phyloP scores from a whole-genome alignment of 805 yeast species.

The Spencermartinsiella europaea region DNA sequence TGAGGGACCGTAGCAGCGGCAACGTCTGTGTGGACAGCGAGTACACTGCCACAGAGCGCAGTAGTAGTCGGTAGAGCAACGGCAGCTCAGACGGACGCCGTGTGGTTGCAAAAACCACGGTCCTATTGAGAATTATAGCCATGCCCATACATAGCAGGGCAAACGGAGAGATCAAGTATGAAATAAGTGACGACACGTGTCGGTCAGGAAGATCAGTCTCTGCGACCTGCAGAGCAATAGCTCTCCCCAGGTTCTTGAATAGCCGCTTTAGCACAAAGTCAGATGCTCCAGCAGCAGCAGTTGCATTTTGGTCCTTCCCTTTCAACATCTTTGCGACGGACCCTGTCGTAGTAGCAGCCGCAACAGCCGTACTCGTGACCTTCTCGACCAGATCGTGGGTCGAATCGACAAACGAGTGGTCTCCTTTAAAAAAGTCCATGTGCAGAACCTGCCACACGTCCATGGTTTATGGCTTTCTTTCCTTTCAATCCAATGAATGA shows the following conservation, averaged over 20 bases:
- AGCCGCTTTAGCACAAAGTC: conserved; percentile 15
- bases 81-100: conserved; percentile 38
- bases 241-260: conserved; percentile 10
- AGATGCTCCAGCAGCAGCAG: background rate
- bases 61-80: conserved; percentile 29
- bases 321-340: background rate
- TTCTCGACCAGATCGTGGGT: background rate
- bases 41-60: conserved; percentile 38
- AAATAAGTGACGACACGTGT: conserved; percentile 13
- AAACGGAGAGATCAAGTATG: conserved; percentile 28
- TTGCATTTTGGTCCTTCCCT: background rate
- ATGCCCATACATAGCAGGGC: conserved; percentile 46
- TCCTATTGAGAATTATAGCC: conserved; percentile 54
- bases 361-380: background rate
- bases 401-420: background rate
- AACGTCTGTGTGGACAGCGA: conserved; percentile 32
- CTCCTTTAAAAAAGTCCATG: background rate
- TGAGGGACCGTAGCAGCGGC: conserved; percentile 35
- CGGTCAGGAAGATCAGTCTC: conserved; percentile 13
- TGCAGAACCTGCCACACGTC: background rate
- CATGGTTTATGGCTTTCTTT: too few species aligned
- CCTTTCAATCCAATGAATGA: too few species aligned
- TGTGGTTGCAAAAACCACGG: conserved; percentile 52
- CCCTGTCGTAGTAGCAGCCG: background rate
- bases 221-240: conserved; percentile 9